A percentile compares a stretch with the other conserved stretches of the same genome.
Conservation (phyloP, 2,329 filamentous ascomycete genomes). For the Aspergillus tanneri region DNA sequence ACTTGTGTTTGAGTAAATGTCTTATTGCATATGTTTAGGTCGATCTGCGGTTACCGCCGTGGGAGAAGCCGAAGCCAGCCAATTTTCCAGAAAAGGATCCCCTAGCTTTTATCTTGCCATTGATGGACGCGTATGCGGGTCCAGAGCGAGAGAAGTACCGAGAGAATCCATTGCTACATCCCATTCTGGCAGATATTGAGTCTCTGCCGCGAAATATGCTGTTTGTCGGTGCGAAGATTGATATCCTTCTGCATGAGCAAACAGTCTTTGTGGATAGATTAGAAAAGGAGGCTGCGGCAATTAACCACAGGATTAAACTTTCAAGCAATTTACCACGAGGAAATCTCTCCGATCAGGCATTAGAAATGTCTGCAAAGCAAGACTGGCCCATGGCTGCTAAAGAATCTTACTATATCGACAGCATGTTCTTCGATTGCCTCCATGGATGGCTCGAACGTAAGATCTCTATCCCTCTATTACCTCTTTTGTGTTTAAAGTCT, state of each 20-base stretch:
- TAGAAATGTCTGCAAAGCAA: no score
- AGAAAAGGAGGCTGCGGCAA: constrained; percentile 5
- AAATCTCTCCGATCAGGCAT: no score
- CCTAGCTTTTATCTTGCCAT: constrained; percentile 37
- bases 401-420: no score
- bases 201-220: constrained; percentile 11
- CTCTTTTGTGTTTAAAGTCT: no score
- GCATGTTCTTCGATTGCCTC: no score
- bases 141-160: constrained; percentile 11
- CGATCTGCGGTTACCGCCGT: constrained; percentile 42
- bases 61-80: constrained; percentile 41
- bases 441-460: no score
- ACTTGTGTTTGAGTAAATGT: no score
- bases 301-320: no score
- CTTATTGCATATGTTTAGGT: constrained; percentile 21
- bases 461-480: no score
- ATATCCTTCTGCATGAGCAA: constrained; percentile 13
- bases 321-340: no score
- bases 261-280: constrained; percentile 5
- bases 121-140: constrained; percentile 48
- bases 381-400: no score
- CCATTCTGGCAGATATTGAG: constrained; percentile 10
- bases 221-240: constrained; percentile 9
- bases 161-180: constrained; percentile 8
- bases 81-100: constrained; percentile 42